Evolutionary conservation across 345 rosid genomes (phyloP).

Genomic region (Aquilaria malaccensis): DNA sequence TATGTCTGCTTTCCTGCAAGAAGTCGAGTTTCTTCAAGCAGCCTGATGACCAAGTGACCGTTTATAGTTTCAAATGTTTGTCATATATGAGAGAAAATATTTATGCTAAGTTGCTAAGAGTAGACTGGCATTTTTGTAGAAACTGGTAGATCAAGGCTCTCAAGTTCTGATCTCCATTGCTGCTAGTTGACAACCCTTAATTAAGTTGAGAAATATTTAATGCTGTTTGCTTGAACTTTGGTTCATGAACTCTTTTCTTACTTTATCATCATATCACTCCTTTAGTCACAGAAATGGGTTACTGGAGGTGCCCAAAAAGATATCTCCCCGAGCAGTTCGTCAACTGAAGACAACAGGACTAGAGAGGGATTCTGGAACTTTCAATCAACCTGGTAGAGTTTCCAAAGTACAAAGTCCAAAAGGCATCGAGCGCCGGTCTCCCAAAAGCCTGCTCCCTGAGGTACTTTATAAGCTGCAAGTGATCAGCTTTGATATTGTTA

Average conservation of each 20-base stretch:
- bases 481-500: too few relatives aligned
- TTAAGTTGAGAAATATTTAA: background rate
- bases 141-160: too few relatives aligned
- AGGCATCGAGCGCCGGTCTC: conserved; percentile 61
- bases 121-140: too few relatives aligned
- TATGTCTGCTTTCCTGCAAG: too few relatives aligned
- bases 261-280: conserved; percentile 1
- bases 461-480: conserved; percentile 23
- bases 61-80: too few relatives aligned
- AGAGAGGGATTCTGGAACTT: conserved; percentile 50
- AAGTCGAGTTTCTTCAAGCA: too few relatives aligned
- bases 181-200: background rate
- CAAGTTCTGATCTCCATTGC: background rate
- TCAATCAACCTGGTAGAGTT: conserved; percentile 45
- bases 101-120: too few relatives aligned
- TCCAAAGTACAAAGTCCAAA: conserved; percentile 81
- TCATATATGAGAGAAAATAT: too few relatives aligned
- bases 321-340: conserved; percentile 72
- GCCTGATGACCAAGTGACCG: too few relatives aligned
- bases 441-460: conserved; percentile 75
- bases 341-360: conserved; percentile 49
- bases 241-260: too few relatives aligned
- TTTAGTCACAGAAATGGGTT: conserved; percentile 44
- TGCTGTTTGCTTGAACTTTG: too few relatives aligned
- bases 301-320: conserved; percentile 62